phyloP scores from a whole-genome alignment of 768 basidiomycete genomes.

The Exidia glandulosa region DNA sequence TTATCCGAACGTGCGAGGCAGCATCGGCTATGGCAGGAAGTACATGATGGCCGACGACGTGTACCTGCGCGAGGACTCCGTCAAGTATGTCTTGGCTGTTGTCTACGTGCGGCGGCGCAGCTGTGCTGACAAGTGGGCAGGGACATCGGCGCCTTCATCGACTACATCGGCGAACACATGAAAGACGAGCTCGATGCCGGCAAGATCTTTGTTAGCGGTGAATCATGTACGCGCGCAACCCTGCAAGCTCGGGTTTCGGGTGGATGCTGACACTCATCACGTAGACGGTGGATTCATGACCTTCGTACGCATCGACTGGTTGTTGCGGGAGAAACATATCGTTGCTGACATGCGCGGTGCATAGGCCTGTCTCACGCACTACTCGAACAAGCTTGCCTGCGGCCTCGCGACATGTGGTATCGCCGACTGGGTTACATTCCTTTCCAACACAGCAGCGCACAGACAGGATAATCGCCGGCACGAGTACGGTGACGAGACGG shows the following conservation, averaged over 20 bases:
- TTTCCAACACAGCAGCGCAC: conserved; percentile 28
- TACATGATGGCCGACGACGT: conserved; percentile 31
- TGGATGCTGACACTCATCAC: neutral
- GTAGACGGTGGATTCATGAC: conserved; percentile 32
- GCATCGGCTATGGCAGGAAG: conserved; percentile 29
- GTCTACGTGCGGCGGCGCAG: neutral
- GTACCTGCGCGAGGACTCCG: conserved; percentile 31
- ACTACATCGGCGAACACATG: conserved; percentile 22
- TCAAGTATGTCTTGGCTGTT: conserved; percentile 21
- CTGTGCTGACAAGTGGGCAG: conserved; percentile 9
- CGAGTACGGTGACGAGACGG: conserved; percentile 32
- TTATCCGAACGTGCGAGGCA: conserved; percentile 34
- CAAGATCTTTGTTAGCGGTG: conserved; percentile 30
- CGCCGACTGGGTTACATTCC: conserved; percentile 28
- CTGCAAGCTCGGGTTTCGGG: neutral
- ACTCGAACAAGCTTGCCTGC: conserved; percentile 28
- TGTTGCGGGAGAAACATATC: no score
- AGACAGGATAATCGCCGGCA: conserved; percentile 24
- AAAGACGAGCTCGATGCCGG: conserved; percentile 22
- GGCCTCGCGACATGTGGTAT: conserved; percentile 32
- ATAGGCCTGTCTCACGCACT: conserved; percentile 30
- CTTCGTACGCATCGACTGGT: conserved; percentile 15
- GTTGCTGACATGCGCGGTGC: neutral
- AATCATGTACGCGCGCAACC: conserved; percentile 23
- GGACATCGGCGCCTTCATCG: conserved; percentile 27